phyloP scores from a whole-genome alignment of 306 rosid species.

The Leucaena leucocephala region DNA sequence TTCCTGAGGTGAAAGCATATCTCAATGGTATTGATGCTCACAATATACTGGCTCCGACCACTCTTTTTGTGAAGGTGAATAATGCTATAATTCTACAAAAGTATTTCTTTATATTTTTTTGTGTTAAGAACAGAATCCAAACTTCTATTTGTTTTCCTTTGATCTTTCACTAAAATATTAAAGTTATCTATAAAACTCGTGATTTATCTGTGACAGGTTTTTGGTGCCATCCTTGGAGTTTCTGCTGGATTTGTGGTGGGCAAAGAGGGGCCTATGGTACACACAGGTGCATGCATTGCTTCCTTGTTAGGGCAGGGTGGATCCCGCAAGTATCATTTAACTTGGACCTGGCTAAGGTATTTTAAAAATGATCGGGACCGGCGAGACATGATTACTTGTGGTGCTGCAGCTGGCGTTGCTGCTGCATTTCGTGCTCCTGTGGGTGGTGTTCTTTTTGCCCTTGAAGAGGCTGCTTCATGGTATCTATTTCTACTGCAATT shows the following conservation, averaged over 20 bases:
- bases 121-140: slow-evolving; percentile 11
- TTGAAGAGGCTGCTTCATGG: slow-evolving; percentile 99
- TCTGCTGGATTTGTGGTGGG: slow-evolving; percentile 93
- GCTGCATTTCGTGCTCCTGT: slow-evolving; percentile 96
- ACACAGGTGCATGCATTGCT: slow-evolving; percentile 95
- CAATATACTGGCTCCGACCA: slow-evolving; percentile 77
- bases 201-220: slow-evolving; percentile 58
- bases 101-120: background rate
- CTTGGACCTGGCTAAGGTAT: slow-evolving; percentile 76
- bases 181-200: slow-evolving; percentile 1
- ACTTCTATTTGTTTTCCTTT: background rate
- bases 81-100: slow-evolving; percentile 3
- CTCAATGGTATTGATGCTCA: slow-evolving; percentile 88
- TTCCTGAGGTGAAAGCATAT: slow-evolving; percentile 96
- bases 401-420: slow-evolving; percentile 97
- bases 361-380: slow-evolving; percentile 92
- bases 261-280: slow-evolving; percentile 98
- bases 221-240: slow-evolving; percentile 86
- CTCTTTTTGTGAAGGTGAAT: slow-evolving; percentile 85
- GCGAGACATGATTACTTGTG: slow-evolving; percentile 92
- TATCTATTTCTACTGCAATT: slow-evolving; percentile 44
- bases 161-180: background rate
- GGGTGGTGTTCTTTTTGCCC: slow-evolving; percentile 94
- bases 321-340: slow-evolving; percentile 72
- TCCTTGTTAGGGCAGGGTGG: slow-evolving; percentile 88